Evolutionary conservation across 768 basidiomycete species (phyloP), one percentile per base, ranked within the genome.

Genomic region (Rubroboletus pulcherrimus): DNA sequence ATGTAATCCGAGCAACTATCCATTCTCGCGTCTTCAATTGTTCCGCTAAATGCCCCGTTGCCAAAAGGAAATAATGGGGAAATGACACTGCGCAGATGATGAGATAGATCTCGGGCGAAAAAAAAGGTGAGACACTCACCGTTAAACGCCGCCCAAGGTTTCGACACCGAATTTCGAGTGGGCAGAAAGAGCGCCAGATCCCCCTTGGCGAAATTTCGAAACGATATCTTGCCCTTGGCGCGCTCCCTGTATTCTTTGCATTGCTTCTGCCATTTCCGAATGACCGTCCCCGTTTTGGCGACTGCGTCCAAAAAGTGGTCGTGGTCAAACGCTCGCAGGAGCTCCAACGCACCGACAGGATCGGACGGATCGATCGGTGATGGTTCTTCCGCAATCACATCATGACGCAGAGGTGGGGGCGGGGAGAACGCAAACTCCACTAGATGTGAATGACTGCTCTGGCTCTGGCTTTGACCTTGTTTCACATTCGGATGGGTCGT

Each of bases 81-180:
- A 95, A 96, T 11, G 91, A 93, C 9, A 98, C 94, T 93, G 69
- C 51, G 38, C 14, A 35, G 2, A 55, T 7, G 7, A 24, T 12
- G 12, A 45, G n/a, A 34, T 38, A 10, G 3, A 46, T n/a, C 17
- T 43, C 8, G 10, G 43, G 51, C 44, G 4, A 14, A 2, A 42
- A 54, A 37, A 30, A 41, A 55, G 38, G 29, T 29, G 44, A 47
- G 10, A 40, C 10, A 58, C 84, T 63, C 67, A 93, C 94, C 90
- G 72, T 98, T 99, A 75, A 98, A 99, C 10, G 97, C 97, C 24
- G 96, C 97, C 96, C 97, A 99, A 1, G 93, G 91, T 69, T 91
- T 93, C 41, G 89, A 87, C 7, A 91, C 83, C 30, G 93, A 93
- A 71, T 98, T 98, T 45, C 95, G 80, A 0, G 97, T 99, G 2